A percentile compares a stretch with the other conserved stretches of the same genome.
These are phyloP conservation scores for Neoboletus magnificus DNA, from an alignment of 768 basidiomycete genomes.

Conservation along the genomic window DNA sequence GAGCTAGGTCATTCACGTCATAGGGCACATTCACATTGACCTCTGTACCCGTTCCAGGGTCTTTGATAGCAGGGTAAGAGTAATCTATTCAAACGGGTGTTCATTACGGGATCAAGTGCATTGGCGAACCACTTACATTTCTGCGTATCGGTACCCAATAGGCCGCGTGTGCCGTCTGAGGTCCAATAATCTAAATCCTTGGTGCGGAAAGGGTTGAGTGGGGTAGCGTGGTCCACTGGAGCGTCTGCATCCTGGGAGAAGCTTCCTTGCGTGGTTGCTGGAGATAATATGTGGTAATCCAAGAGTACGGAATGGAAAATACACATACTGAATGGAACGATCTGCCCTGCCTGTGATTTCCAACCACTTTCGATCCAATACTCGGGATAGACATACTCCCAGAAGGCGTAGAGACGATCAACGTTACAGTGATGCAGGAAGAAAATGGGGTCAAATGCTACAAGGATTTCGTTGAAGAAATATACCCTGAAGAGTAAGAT, in stretches of 20 bases:
- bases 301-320: not conserved
- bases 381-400: conserved; percentile 20
- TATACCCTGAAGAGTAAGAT: not conserved
- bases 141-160: not conserved
- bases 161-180: conserved; percentile 8
- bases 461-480: not conserved
- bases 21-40: conserved; percentile 17
- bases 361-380: conserved; percentile 17
- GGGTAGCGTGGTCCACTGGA: not conserved
- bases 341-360: conserved; percentile 4
- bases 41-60: not conserved
- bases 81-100: conserved; percentile 9
- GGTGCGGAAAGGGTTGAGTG: conserved; percentile 15
- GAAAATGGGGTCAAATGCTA: conserved; percentile 20
- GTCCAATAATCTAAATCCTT: conserved; percentile 8
- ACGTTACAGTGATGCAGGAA: conserved; percentile 18
- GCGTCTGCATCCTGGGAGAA: not conserved
- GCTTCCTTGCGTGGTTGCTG: conserved; percentile 1
- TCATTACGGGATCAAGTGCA: not conserved
- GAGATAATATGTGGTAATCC: not conserved
- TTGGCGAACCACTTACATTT: conserved; percentile 7
- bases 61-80: conserved; percentile 18
- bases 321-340: conserved; percentile 7
- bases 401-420: conserved; percentile 19
- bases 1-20: not conserved